Conservation (phyloP, 345 rosid species). For the Zanthoxylum bungeanum region DNA sequence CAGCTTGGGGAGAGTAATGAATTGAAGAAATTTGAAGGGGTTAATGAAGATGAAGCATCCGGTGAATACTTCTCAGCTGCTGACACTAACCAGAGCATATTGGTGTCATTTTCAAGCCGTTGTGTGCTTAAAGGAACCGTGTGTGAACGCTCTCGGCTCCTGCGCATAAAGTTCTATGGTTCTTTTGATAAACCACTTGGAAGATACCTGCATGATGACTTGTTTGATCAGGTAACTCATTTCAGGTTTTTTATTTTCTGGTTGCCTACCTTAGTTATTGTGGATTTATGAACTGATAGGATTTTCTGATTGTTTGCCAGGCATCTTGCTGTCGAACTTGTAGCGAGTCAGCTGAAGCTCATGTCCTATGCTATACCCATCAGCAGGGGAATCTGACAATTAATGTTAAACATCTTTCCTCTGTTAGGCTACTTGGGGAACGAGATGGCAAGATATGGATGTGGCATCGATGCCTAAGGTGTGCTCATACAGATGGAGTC, state of each 20-base stretch:
- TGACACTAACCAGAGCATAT: slow-evolving; percentile 85
- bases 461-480: slow-evolving; percentile 99
- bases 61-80: slow-evolving; percentile 70
- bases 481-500: slow-evolving; percentile 78
- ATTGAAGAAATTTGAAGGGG: slow-evolving; percentile 36
- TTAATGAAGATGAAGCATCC: slow-evolving; percentile 52
- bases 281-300: slow-evolving; percentile 8
- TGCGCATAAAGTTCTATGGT: slow-evolving; percentile 94
- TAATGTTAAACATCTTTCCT: slow-evolving; percentile 65
- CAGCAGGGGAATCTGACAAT: slow-evolving; percentile 98
- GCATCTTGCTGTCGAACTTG: slow-evolving; percentile 62
- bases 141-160: slow-evolving; percentile 89
- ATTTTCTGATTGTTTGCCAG: slow-evolving; percentile 34
- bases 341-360: slow-evolving; percentile 81
- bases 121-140: slow-evolving; percentile 75
- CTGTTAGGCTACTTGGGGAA: slow-evolving; percentile 79
- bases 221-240: slow-evolving; percentile 72
- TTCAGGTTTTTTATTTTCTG: neutral
- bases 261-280: neutral
- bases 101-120: slow-evolving; percentile 89
- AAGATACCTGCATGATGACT: slow-evolving; percentile 73
- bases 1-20: slow-evolving; percentile 35
- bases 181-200: slow-evolving; percentile 97
- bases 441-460: slow-evolving; percentile 97
- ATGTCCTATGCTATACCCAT: slow-evolving; percentile 86